Conservation (phyloP, 176 grass and related monocot species). For the Guadua angustifolia region DNA sequence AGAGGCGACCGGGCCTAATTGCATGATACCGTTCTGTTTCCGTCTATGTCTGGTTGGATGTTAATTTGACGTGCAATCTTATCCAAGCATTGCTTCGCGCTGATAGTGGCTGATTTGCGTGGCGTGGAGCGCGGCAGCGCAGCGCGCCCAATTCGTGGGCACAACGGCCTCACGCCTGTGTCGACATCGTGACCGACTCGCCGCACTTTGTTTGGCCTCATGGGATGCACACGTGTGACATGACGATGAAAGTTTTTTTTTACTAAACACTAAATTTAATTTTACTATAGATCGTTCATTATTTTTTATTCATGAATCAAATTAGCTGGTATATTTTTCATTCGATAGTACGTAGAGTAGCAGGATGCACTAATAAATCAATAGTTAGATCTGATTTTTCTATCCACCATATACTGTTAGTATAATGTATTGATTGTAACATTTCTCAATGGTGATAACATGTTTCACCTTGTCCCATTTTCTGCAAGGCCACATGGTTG, state of each 20-base stretch:
- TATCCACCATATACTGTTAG: too few relatives aligned
- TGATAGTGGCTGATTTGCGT: background rate
- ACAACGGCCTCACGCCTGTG: background rate
- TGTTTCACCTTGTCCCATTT: too few relatives aligned
- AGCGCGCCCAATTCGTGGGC: background rate
- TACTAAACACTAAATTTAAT: too few relatives aligned
- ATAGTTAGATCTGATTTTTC: too few relatives aligned
- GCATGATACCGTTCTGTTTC: background rate
- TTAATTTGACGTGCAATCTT: background rate
- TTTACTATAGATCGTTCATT: too few relatives aligned
- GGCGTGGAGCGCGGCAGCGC: background rate
- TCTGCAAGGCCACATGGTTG: background rate
- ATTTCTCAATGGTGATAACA: too few relatives aligned
- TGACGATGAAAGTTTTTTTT: too few relatives aligned
- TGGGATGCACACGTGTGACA: background rate
- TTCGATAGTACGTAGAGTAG: too few relatives aligned
- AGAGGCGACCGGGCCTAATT: background rate
- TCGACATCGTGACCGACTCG: conserved; percentile 7
- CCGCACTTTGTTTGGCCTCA: conserved; percentile 2
- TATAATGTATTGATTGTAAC: too few relatives aligned
- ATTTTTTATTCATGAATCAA: too few relatives aligned
- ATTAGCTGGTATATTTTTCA: too few relatives aligned
- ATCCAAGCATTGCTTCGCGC: background rate
- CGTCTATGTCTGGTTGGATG: background rate
- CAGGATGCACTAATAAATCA: too few relatives aligned